phyloP scores from a whole-genome alignment of 164 flowering plant species.

The Liriodendron chinense region DNA sequence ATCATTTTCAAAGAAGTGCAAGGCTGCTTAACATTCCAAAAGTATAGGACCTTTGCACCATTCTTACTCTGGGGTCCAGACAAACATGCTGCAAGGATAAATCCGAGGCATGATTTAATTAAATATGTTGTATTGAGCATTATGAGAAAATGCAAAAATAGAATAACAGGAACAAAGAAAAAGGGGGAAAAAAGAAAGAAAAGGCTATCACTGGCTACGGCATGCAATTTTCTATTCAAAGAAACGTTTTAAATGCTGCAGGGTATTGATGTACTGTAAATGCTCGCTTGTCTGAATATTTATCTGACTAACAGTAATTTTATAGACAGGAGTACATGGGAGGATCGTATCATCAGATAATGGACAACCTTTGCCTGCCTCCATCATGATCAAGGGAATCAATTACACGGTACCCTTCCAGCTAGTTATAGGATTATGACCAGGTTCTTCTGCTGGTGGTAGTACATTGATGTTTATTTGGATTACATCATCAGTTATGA shows the following conservation, averaged over 20 bases:
- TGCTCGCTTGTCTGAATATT: not conserved
- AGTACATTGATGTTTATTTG: not conserved
- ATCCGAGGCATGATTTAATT: too few species aligned
- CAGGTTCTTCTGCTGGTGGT: not conserved
- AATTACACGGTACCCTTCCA: slow-evolving; percentile 59
- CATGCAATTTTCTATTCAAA: not conserved
- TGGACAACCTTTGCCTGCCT: slow-evolving; percentile 81
- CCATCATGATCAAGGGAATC: slow-evolving; percentile 61
- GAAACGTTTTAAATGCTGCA: not conserved
- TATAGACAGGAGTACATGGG: slow-evolving; percentile 89
- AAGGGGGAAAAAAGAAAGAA: too few species aligned
- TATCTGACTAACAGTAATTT: slow-evolving; percentile 3
- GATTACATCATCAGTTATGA: not conserved
- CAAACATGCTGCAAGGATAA: too few species aligned
- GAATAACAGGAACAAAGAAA: too few species aligned
- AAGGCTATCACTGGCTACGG: not conserved
- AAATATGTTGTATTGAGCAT: too few species aligned
- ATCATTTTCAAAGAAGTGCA: too few species aligned
- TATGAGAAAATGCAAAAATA: too few species aligned
- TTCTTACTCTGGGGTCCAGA: too few species aligned
- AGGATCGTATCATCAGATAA: slow-evolving; percentile 63
- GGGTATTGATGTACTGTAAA: not conserved
- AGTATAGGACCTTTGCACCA: too few species aligned
- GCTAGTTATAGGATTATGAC: not conserved
- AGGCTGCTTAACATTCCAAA: too few species aligned